Evolutionary conservation across 2,329 filamentous ascomycete genomes (phyloP), one percentile per base, ranked within the genome.

Genomic region (Apiospora kogelbergensis): DNA sequence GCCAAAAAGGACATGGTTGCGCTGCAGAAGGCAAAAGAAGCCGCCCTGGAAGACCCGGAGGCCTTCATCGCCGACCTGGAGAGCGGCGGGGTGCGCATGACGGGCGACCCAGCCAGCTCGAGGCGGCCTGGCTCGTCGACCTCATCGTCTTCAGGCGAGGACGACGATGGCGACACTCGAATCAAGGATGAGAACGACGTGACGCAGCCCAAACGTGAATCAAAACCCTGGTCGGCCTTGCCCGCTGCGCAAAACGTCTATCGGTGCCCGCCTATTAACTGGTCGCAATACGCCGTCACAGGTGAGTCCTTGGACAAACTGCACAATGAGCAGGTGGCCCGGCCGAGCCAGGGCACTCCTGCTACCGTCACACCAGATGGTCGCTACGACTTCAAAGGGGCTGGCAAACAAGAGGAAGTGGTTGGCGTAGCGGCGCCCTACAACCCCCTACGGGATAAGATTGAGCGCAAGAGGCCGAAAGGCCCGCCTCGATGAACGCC

Each of bases 261-360:
- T 33, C 90, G 95, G 48, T 94, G 91, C 81, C 95, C 95, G 10
- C 92, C 93, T 10, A 91, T 98, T 76, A 97, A 98, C 82, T 98
- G 95, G 95, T 89, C 90, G 15, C 95, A 97, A 77, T 98, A 98
- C 79, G 93, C 93, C 74, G 86, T 98, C n/a, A 90, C 96, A 3
- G 95, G 94, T 65, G 91, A 93, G 70, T 89, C 93, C 1, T 84
- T 98, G 44, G 94, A 98, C 79, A 92, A 90, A 78, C 84, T 98
- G 72, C 95, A 98, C 78, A 87, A 89, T 66, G 93, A 97, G 76
- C 94, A 98, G 81, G 82, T 90, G 67, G 81, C 83, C 65, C 86
- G 88, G 67, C 94, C 94, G 1, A 82, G 81, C 10, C 84, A 86
- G 48, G 89, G 89, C 1, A 78, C 78, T 17, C 89, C 89, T 0